These are phyloP conservation scores for Tillandsia fasciculata DNA, from an alignment of 176 grass and related monocot genomes.

Conservation along the genomic window DNA sequence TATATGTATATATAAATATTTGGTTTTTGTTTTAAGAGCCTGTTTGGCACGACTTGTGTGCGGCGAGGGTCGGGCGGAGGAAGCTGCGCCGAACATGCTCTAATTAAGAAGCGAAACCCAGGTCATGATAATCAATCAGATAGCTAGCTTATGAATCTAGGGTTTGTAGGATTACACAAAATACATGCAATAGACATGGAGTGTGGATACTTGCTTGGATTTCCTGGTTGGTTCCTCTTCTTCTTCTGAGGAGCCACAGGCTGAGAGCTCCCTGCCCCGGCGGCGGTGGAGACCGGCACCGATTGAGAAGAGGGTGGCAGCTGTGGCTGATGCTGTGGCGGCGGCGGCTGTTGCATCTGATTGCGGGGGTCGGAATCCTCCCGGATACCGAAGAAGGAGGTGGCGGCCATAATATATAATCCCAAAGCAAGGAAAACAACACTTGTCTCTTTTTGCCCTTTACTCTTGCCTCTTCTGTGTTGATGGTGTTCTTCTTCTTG, in stretches of 20 bases:
- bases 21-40: no score
- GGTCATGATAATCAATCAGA: no score
- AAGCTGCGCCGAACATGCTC: no score
- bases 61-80: no score
- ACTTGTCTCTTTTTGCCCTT: no score
- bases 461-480: no score
- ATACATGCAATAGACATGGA: neutral
- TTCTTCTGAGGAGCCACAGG: conserved; percentile 49
- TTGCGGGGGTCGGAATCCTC: conserved; percentile 15
- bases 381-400: conserved; percentile 60
- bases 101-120: no score
- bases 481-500: neutral
- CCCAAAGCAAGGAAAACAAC: neutral
- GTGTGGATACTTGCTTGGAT: conserved; percentile 66
- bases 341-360: conserved; percentile 21
- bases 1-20: no score
- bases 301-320: neutral
- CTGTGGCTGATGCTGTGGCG: neutral
- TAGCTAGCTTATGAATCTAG: no score
- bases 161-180: neutral
- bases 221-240: conserved; percentile 86
- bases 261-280: neutral
- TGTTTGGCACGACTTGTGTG: no score
- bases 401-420: conserved; percentile 12
- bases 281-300: neutral